Evolutionary conservation across 1,284 basidiomycete species (phyloP), one percentile per base, ranked within the genome.

Genomic region (Austroboletus niveus): DNA sequence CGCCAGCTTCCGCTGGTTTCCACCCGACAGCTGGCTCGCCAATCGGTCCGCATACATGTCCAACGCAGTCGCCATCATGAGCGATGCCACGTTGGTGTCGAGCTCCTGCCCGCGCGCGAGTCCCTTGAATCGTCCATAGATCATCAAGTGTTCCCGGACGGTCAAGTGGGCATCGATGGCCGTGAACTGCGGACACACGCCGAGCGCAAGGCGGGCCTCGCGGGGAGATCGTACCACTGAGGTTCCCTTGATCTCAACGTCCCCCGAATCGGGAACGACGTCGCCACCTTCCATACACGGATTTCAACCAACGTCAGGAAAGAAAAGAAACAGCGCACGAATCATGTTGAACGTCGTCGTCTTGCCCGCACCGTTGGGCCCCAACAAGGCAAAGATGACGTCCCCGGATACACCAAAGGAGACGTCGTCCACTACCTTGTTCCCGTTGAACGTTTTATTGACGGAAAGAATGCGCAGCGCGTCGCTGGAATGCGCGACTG

Each of bases 141-240:
- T 74, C 32, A 77, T 54, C 35, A 92, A 71, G 60, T 93, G 89
- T 63, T 93, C 85, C 29, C 82, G 75, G 14, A 91, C 89, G 4
- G 85, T 91, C 44, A 92, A 69, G 56, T 89, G 82, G 6, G 81
- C 73, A 56, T 92, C 90, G 52, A 92, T 87, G 0, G 89, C 89
- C 5, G 89, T 89, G 69, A 90, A 89, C 58, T 92, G 89, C 0
- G 89, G 89, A 62, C 87, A 91, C 39, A 92, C 87, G 2, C 89
- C 89, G 8, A 92, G 78, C 5, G 79, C 75, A 5, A 84, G 75
- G 42, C 86, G 77, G 30, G 89, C 86, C 5, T 69, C 73, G 34
- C 79, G 79, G 0, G 87, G 80, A 51, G 82, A 73, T 27, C 73
- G 70, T 20, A 87, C 71, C 35, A 88, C 80, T 1, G 87, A 90